A percentile compares a stretch with the other conserved stretches of the same genome.
Conservation (phyloP, 192 early-diverging fungal genomes). For the Dimargaris cristalligena region DNA sequence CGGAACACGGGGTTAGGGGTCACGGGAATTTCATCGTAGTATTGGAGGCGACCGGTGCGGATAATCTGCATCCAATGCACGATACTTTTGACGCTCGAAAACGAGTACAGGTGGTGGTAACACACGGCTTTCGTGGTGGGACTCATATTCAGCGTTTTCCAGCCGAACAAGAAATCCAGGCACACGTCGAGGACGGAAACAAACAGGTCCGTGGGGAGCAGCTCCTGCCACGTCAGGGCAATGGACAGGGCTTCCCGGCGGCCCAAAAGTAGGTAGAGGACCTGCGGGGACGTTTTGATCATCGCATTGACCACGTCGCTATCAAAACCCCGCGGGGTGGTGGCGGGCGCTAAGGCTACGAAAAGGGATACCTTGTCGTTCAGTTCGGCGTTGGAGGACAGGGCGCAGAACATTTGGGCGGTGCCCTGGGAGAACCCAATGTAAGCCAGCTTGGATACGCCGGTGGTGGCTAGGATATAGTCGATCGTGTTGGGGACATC, state of each 20-base stretch:
- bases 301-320: slow-evolving; percentile 68
- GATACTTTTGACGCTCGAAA: slow-evolving; percentile 74
- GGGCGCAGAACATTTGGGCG: slow-evolving; percentile 70
- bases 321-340: slow-evolving; percentile 65
- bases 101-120: slow-evolving; percentile 78
- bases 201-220: slow-evolving; percentile 57
- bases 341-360: slow-evolving; percentile 79
- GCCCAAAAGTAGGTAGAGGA: slow-evolving; percentile 77
- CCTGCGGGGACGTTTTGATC: slow-evolving; percentile 65
- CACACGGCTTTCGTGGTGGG: slow-evolving; percentile 54
- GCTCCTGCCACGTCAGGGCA: slow-evolving; percentile 68
- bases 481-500: slow-evolving; percentile 78
- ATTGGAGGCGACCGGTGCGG: slow-evolving; percentile 64
- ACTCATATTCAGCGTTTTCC: slow-evolving; percentile 51
- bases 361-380: slow-evolving; percentile 79
- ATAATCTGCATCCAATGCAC: slow-evolving; percentile 98
- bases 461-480: slow-evolving; percentile 73
- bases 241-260: slow-evolving; percentile 63
- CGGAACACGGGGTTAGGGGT: background rate
- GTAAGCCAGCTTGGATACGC: slow-evolving; percentile 63
- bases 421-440: slow-evolving; percentile 97
- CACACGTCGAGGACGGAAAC: slow-evolving; percentile 53
- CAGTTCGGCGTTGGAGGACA: slow-evolving; percentile 58
- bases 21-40: slow-evolving; percentile 75
- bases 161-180: slow-evolving; percentile 67